Base-by-base conservation (phyloP, 371 early-diverging fungal species). In the Mitosporidium daphniae region DNA sequence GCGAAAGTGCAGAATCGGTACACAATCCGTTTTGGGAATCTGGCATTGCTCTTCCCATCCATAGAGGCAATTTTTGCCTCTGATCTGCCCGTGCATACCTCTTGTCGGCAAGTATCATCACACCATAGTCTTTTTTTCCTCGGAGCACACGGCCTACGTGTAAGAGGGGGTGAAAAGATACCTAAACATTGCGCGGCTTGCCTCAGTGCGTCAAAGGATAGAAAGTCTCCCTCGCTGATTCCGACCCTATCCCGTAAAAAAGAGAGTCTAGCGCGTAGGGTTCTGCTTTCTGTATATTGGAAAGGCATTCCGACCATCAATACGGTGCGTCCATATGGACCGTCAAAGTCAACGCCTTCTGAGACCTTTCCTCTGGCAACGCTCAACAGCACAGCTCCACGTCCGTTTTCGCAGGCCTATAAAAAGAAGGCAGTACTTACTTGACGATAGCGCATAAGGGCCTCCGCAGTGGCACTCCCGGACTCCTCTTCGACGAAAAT, bases 291-390 rank as follows among this genome's bases (percentile, higher is more conserved):
- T 0, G 95, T 95, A 39, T 82, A 91, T 36, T 47, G 37, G 23
- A 36, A 98, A 0, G 99, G 99, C 22, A 98, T 86, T 8, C 99
- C 99, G 55, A 86, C 84, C 59, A 98, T 59, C 28, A 98, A 55
- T 16, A 86, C 75, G 10, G 86, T 91, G 14, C 99, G 59, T 4
- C 99, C 97, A 47, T 94, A 93, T 34, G 86, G 68, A 42, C 91
- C 78, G 40, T 91, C 89, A 43, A 98, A 95, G 61, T 98, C 97
- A 35, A 95, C 84, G 9, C 97, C 97, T 47, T 94, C 97, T 4
- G 82, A 78, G 8, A 95, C 93, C 42, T 94, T 95, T 7, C 99
- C 97, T 27, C 99, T 61, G 5, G 99, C 97, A n/a, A 95, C 97
- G 28, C 84, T 77, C 13, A 98, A 44, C n/a, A 91, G 42, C 20